A percentile compares a stretch with the other conserved stretches of the same genome.
These are phyloP conservation scores for Cyberlindnera veronae DNA, from an alignment of 805 yeast species.

Conservation along the genomic window DNA sequence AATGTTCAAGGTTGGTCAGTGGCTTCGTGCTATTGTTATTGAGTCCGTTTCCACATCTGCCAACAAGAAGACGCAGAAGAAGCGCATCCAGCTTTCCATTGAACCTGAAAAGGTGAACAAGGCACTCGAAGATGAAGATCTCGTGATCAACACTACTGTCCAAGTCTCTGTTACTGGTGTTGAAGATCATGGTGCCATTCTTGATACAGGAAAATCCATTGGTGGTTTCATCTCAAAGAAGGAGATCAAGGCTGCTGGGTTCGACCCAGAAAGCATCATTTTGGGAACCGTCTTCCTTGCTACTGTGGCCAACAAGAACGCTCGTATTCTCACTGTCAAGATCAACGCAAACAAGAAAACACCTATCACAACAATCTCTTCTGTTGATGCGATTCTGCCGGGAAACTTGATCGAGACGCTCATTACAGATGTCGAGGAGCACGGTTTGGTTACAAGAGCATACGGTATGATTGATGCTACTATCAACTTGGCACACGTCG, in stretches of 20 bases:
- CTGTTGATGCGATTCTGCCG: constrained; percentile 79
- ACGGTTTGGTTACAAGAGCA: constrained; percentile 70
- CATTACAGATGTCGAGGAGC: constrained; percentile 50
- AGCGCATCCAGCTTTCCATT: constrained; percentile 64
- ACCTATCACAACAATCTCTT: constrained; percentile 52
- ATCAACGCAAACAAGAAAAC: constrained; percentile 44
- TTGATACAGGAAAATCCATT: constrained; percentile 62
- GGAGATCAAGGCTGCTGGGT: constrained; percentile 45
- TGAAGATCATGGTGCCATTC: constrained; percentile 89
- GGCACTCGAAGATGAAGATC: constrained; percentile 58
- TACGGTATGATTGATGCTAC: constrained; percentile 76
- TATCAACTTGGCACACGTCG: constrained; percentile 63
- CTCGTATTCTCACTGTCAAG: constrained; percentile 58
- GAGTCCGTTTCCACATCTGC: constrained; percentile 44
- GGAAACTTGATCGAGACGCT: constrained; percentile 79
- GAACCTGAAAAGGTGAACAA: constrained; percentile 75
- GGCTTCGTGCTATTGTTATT: constrained; percentile 79
- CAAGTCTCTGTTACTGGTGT: constrained; percentile 77
- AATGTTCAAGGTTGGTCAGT: constrained; percentile 71
- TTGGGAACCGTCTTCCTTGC: constrained; percentile 72
- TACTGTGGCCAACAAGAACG: constrained; percentile 47
- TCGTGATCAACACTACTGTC: constrained; percentile 54
- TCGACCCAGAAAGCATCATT: constrained; percentile 34
- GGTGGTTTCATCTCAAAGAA: constrained; percentile 76
- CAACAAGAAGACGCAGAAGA: constrained; percentile 39